Evolutionary conservation across 495 filamentous ascomycete genomes (phyloP).

Genomic region (Trichocladium uniseriatum): DNA sequence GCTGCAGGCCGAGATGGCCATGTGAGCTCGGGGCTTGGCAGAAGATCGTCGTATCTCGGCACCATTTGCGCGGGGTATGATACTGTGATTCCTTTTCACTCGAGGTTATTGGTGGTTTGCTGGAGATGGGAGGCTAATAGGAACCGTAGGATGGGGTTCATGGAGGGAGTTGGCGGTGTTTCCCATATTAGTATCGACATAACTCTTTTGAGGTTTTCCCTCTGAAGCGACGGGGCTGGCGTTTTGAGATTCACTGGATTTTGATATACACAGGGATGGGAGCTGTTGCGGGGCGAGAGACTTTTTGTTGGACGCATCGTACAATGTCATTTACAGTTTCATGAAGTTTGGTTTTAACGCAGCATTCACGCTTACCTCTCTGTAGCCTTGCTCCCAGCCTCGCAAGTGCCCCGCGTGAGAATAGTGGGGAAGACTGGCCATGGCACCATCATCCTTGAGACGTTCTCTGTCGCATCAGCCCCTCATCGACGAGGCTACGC

Average conservation of each 20-base stretch:
- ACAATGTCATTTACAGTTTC: background rate
- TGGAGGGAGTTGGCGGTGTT: background rate
- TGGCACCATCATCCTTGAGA: background rate
- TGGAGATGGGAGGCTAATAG: background rate
- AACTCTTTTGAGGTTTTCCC: slow-evolving; percentile 4
- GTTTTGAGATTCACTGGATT: slow-evolving; percentile 17
- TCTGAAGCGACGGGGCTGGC: slow-evolving; percentile 15
- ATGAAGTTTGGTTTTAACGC: background rate
- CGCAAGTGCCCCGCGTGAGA: background rate
- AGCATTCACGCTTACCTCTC: background rate
- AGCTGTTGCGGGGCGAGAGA: background rate
- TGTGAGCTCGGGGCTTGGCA: slow-evolving; percentile 42
- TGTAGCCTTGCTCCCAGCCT: background rate
- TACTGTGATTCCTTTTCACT: background rate
- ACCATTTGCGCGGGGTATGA: background rate
- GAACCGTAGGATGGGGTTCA: background rate
- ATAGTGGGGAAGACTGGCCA: background rate
- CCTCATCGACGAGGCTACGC: background rate
- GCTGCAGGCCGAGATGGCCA: slow-evolving; percentile 95
- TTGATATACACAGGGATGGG: slow-evolving; percentile 8
- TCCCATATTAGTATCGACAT: slow-evolving; percentile 9
- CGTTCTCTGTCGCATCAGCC: background rate
- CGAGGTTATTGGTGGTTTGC: background rate
- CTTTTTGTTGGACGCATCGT: background rate
- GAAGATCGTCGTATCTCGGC: background rate